Base-by-base conservation (phyloP, 805 yeast genomes). In the Yamadazyma tumulicola region DNA sequence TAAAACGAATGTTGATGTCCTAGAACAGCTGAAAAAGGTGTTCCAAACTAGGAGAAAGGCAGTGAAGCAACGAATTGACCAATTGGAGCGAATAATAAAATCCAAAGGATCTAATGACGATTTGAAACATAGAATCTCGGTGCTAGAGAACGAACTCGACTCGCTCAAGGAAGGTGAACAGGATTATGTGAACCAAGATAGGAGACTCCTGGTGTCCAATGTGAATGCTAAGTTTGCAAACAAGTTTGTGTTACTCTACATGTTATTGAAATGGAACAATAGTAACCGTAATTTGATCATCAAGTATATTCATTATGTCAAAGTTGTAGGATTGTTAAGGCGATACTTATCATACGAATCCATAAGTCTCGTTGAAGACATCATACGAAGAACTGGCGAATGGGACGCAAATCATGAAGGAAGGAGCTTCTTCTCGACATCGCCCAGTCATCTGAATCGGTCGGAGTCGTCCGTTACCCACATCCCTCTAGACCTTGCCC, bases 251-350 rank as follows among this genome's bases (percentile, higher is more conserved):
- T 48, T 66, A 11, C 51, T 63, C 5, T 53, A 60, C 19, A 64
- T 63, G 69, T 52, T 64, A 24, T 44, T 66, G 23, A 67, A 67
- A 38, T 67, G 72, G 72, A 67, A 67, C 41, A 55, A 53, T 28
- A 36, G 47, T 5, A 62, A 61, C 31, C 46, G 72, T 18, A 61
- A 67, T 29, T 37, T 44, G 6, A 37, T 64, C 12, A 42, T 59
- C 35, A 60, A 56, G 38, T 67, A 65, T 39, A 41, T 67, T 36
- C 67, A 64, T 42, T 60, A 59, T 31, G 62, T 65, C 10, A 60
- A 61, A 17, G 39, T 61, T 20, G 48, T 45, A 25, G 47, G 53
- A 11, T 44, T 45, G 21, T 43, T 61, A 30, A 33, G 39, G 19
- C 59, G 59, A 32, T 65, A 56, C 32, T 38, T 66, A 29, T 55